These are phyloP conservation scores for Dalbergia oliveri DNA, from an alignment of 306 rosid genomes.

Conservation along the genomic window DNA sequence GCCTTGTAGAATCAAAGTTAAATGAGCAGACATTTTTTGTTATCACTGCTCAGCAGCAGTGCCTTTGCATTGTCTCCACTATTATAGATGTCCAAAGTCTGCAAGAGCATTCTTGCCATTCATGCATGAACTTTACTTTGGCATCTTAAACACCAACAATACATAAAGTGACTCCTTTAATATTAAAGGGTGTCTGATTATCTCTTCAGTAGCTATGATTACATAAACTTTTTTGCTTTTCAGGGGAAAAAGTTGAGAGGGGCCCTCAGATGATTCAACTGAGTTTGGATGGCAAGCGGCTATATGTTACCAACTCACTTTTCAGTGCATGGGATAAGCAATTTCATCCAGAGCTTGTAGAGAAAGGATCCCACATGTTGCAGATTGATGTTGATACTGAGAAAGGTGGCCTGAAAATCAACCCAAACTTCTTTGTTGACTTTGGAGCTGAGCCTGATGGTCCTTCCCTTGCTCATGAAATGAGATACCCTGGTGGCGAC, in stretches of 20 bases:
- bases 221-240: constrained; percentile 1
- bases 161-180: not conserved
- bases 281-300: constrained; percentile 90
- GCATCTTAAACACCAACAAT: not conserved
- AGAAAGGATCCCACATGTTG: constrained; percentile 86
- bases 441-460: constrained; percentile 92
- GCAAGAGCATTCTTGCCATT: not conserved
- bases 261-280: constrained; percentile 97
- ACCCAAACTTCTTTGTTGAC: constrained; percentile 87
- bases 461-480: constrained; percentile 96
- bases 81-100: too few relatives aligned
- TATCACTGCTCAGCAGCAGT: too few relatives aligned
- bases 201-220: not conserved
- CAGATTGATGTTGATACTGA: constrained; percentile 84
- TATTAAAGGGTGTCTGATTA: not conserved
- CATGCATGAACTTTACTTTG: not conserved
- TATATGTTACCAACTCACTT: constrained; percentile 88
- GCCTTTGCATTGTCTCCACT: not conserved
- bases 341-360: constrained; percentile 74
- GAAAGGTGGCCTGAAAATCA: constrained; percentile 79
- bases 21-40: too few relatives aligned
- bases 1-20: too few relatives aligned
- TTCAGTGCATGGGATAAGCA: constrained; percentile 91
- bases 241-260: constrained; percentile 86
- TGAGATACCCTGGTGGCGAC: constrained; percentile 98